Percentiles rank a stretch among this genome's conserved stretches.
Conservation (phyloP, 1,284 basidiomycete genomes). For the Salmacisia buchloeana region DNA sequence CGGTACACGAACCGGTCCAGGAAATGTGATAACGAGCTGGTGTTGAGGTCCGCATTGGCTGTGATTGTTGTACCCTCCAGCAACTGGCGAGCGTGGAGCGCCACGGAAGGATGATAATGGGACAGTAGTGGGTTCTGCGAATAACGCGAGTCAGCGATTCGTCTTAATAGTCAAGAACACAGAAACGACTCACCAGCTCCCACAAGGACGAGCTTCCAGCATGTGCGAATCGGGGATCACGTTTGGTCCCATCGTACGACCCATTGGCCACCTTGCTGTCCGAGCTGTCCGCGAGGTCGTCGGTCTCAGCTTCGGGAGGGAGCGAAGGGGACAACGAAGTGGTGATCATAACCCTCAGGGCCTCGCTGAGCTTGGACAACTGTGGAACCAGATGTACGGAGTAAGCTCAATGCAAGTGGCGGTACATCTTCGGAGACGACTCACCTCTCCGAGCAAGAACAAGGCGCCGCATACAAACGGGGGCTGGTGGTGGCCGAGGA, state of each 20-base stretch:
- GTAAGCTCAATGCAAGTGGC: conserved; percentile 9
- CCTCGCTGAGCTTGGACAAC: conserved; percentile 71
- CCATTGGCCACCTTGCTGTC: too few relatives aligned
- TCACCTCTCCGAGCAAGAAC: conserved; percentile 53
- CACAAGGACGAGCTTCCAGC: conserved; percentile 62
- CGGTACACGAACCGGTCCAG: conserved; percentile 86
- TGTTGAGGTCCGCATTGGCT: conserved; percentile 77
- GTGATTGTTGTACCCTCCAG: conserved; percentile 64
- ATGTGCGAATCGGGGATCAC: conserved; percentile 82
- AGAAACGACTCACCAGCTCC: conserved; percentile 23
- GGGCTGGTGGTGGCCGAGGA: conserved; percentile 69
- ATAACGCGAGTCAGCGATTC: background rate
- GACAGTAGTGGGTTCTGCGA: conserved; percentile 57
- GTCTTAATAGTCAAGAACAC: background rate
- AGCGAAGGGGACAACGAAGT: too few relatives aligned
- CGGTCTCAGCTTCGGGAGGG: conserved; percentile 52
- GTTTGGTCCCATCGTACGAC: conserved; percentile 59
- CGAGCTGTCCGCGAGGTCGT: conserved; percentile 31
- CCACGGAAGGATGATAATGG: conserved; percentile 88
- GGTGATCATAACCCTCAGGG: conserved; percentile 65
- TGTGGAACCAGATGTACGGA: conserved; percentile 7
- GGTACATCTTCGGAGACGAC: conserved; percentile 10
- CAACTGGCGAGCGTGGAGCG: conserved; percentile 78
- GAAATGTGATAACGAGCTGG: conserved; percentile 89
- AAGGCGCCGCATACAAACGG: conserved; percentile 88